Evolutionary conservation across 116 monocot genomes (phyloP).

Genomic region (Trichopus zeylanicus): DNA sequence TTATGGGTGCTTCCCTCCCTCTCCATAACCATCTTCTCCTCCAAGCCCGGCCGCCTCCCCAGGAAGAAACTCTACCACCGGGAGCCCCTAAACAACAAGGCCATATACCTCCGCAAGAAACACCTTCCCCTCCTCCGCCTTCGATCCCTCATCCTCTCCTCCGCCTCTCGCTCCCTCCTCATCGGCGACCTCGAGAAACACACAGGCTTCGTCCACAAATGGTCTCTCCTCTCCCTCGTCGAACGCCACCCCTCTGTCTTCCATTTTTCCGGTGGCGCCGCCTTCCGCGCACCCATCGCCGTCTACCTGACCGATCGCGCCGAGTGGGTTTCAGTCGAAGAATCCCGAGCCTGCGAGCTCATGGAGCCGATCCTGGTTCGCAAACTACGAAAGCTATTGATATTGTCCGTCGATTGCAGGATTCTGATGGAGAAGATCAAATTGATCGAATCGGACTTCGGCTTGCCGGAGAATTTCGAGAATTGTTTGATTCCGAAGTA

Average conservation of each 20-base stretch:
- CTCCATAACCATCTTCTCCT: slow-evolving; percentile 22
- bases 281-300: slow-evolving; percentile 41
- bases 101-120: slow-evolving; percentile 77
- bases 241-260: slow-evolving; percentile 66
- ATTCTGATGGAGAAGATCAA: slow-evolving; percentile 71
- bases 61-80: slow-evolving; percentile 93
- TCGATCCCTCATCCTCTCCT: slow-evolving; percentile 36
- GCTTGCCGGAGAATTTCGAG: slow-evolving; percentile 52
- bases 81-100: slow-evolving; percentile 63
- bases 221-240: slow-evolving; percentile 70
- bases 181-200: slow-evolving; percentile 93
- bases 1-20: no score
- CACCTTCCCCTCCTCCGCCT: slow-evolving; percentile 67
- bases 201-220: slow-evolving; percentile 81
- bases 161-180: slow-evolving; percentile 39
- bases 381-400: slow-evolving; percentile 66
- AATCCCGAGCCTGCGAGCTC: slow-evolving; percentile 28
- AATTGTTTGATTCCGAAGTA: slow-evolving; percentile 38
- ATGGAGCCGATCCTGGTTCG: slow-evolving; percentile 81
- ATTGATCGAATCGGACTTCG: slow-evolving; percentile 51
- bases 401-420: slow-evolving; percentile 88
- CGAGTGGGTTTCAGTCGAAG: slow-evolving; percentile 31
- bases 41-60: slow-evolving; percentile 27
- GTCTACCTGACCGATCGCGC: slow-evolving; percentile 60
- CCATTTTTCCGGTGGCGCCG: slow-evolving; percentile 58